A percentile compares a stretch with the other conserved stretches of the same genome.
Conservation (phyloP, 805 yeast genomes). For the Pichia rugopelliculosa region DNA sequence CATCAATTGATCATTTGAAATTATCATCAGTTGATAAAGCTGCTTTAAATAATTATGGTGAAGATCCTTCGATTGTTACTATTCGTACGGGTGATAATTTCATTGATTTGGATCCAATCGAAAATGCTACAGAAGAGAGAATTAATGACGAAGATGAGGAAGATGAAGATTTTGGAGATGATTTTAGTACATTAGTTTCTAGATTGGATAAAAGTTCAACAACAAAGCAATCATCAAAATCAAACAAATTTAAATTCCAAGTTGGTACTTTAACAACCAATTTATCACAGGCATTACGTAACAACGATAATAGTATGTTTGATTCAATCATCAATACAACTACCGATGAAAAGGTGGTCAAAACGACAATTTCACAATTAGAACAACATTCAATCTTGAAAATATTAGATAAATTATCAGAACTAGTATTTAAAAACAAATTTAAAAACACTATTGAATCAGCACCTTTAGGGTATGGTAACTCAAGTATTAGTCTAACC, state of each 20-base stretch:
- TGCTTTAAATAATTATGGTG: constrained; percentile 9
- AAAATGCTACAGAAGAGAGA: constrained; percentile 55
- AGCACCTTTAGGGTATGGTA: constrained; percentile 28
- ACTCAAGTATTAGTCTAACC: constrained; percentile 25
- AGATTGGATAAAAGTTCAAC: constrained; percentile 30
- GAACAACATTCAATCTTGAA: constrained; percentile 43
- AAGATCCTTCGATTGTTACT: constrained; percentile 27
- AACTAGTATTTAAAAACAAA: constrained; percentile 42
- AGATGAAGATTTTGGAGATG: constrained; percentile 34
- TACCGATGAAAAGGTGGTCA: constrained; percentile 42
- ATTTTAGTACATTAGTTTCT: constrained; percentile 42
- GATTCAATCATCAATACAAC: constrained; percentile 66
- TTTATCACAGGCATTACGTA: constrained; percentile 80
- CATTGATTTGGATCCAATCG: constrained; percentile 38
- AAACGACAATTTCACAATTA: constrained; percentile 41
- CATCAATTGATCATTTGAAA: constrained; percentile 30
- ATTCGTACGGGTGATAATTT: constrained; percentile 42
- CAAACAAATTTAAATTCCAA: constrained; percentile 42
- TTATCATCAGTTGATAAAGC: constrained; percentile 32
- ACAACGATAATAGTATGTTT: constrained; percentile 77
- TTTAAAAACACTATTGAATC: constrained; percentile 31
- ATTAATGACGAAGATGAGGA: constrained; percentile 46
- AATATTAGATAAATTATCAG: constrained; percentile 45
- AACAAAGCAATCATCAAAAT: neutral
- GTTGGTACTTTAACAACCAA: constrained; percentile 78